Base-by-base conservation (phyloP, 2,329 filamentous ascomycete genomes). In the Xylaria sp. region DNA sequence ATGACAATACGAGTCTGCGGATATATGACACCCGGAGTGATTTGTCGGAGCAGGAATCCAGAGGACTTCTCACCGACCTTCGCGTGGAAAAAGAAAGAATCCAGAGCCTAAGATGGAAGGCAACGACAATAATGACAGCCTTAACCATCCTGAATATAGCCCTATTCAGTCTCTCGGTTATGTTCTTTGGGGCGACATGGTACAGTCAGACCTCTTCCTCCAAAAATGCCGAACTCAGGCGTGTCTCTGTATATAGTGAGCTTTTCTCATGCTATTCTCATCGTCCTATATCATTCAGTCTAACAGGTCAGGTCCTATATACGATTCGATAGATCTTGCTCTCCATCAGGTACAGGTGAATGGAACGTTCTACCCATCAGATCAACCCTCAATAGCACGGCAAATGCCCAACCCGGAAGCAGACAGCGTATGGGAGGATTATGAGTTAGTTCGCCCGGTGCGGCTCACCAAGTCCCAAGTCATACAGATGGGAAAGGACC, bases 401-500 rank as follows among this genome's bases (percentile, higher is more conserved):
- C 69, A 71, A 52, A 67, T 74, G 63, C 74, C 75, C 2, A 74
- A 75, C 25, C 57, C 67, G 1, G 66, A 49, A 4, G 70, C 69
- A 1, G 74, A 77, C 43, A 68, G 63, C 9, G 17, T 71, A 0
- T 77, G 72, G 73, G 57, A 73, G 0, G 71, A 75, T 17, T 75
- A 71, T 60, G 74, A 75, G 54, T 60, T 70, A 42, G 71, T 57
- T 38, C 70, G 70, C 9, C 65, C 72, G 42, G 63, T 72, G 28
- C 69, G 71, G 12, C 53, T 77, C 21, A 73, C 70, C 35, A 61
- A 66, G 14, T 68, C 68, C 7, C 67, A 75, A 12, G 59, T 77
- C 25, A 45, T 68, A 40, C 63, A 63, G 38, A 68, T 77, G 43
- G 74, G 73, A 8, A 76, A 76, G 46, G 73, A 77, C 43, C 71